Evolutionary conservation across 108 stramenopile genomes (phyloP), one percentile per base, ranked within the genome.

Genomic region (Nannochloropsis oceanica): DNA sequence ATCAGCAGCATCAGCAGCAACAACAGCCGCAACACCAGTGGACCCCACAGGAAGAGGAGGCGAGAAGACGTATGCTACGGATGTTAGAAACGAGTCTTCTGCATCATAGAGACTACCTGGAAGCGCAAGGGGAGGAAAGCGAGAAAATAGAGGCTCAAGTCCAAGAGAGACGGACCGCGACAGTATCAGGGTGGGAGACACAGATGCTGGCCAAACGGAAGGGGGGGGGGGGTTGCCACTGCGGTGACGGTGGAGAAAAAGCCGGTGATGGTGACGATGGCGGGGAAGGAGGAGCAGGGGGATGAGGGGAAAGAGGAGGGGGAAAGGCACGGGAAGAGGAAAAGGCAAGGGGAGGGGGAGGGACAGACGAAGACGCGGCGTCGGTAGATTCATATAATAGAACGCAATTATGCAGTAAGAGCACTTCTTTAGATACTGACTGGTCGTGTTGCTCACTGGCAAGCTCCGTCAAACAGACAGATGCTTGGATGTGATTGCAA

Each of bases 71-170:
- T n/a, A 27, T 82, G 43, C 85, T 85, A 13, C 85, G 85, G 42
- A 46, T 44, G 80, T 80, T 85, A 81, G 85, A 85, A 27, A 85
- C 85, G 44, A 80, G 81, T 13, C 27, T 85, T 18, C 80, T 85
- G 10, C 80, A 85, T 27, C 44, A 81, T 26, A 80, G 85, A 27
- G 85, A 85, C n/a, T 44, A 85, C 20, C 26, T 85, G 44, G 85
- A 85, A 27, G 85, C 85, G 8, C 81, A 82, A 80, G 85, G 85
- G 11, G 42, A 26, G 24, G 18, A 43, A 11, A 44, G 50, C 44
- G 85, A 73, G 83, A 84, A 12, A n/a, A 46, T 22, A 11, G 27
- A 81, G 27, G 26, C 27, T 8, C 18, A 14, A 18, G 27, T 27
- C 0, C 27, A 81, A 26, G 27, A 81, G 81, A 22, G 81, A 26